Conservation (phyloP, 495 filamentous ascomycete species). For the Podospora fimiseda region DNA sequence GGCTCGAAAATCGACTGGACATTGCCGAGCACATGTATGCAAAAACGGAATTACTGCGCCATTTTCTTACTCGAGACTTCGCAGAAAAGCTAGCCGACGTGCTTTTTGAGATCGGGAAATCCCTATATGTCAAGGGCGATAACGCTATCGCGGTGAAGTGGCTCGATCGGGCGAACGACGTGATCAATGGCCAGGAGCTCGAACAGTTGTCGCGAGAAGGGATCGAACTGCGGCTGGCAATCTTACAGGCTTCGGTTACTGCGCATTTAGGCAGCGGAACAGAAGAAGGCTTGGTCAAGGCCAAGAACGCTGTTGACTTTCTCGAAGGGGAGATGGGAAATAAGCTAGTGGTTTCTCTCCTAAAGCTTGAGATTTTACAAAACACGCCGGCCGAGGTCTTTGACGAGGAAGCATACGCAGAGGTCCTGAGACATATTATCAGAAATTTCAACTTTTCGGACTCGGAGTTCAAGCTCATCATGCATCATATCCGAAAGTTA, state of each 20-base stretch:
- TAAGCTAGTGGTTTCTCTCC: slow-evolving; percentile 56
- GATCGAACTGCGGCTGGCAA: slow-evolving; percentile 56
- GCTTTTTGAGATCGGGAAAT: slow-evolving; percentile 65
- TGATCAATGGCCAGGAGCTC: slow-evolving; percentile 50
- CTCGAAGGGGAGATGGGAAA: slow-evolving; percentile 57
- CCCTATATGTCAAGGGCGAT: slow-evolving; percentile 46
- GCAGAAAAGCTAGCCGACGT: slow-evolving; percentile 65
- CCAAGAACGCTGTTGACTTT: slow-evolving; percentile 50
- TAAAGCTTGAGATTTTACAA: slow-evolving; percentile 60
- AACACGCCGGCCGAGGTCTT: slow-evolving; percentile 39
- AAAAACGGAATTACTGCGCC: slow-evolving; percentile 41
- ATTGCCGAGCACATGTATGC: slow-evolving; percentile 72
- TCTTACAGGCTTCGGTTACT: slow-evolving; percentile 57
- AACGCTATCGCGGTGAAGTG: slow-evolving; percentile 56
- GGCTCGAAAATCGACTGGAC: slow-evolving; percentile 62
- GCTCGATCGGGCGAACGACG: slow-evolving; percentile 63
- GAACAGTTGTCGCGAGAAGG: slow-evolving; percentile 53
- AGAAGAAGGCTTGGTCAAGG: slow-evolving; percentile 43
- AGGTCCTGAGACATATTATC: slow-evolving; percentile 50
- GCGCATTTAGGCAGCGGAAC: slow-evolving; percentile 43
- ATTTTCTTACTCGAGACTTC: slow-evolving; percentile 40
- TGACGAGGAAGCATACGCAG: slow-evolving; percentile 44
- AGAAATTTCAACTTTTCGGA: slow-evolving; percentile 52
- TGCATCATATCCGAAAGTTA: slow-evolving; percentile 63
- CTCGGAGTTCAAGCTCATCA: slow-evolving; percentile 59